Evolutionary conservation across 2,329 filamentous ascomycete genomes (phyloP), one percentile per base, ranked within the genome.

Genomic region (Tolypocladium endophyticum): DNA sequence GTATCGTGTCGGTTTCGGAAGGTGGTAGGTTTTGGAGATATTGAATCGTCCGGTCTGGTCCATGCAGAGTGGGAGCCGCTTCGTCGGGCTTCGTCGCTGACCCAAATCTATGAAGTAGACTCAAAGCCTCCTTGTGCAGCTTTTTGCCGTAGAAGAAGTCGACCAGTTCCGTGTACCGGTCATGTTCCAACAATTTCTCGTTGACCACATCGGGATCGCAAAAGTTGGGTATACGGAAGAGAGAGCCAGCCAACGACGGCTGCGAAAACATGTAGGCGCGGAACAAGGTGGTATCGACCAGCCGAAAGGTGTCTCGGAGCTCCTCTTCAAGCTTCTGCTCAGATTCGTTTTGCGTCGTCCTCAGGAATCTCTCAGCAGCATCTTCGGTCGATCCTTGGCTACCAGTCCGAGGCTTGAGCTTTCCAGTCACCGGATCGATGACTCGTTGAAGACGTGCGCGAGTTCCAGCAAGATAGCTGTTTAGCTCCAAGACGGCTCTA

Each of bases 61-160:
- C 94, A 65, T 88, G 87, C 8, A 99, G 80, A 5, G 73, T 72
- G 2, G 80, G 80, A 0, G 81, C 78, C 2, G 75, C 75, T 54
- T 81, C 77, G 59, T 82, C 77, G 12, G 77, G 77, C 61, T 77
- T 73, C 35, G 79, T 72, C 2, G 81, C 79, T 35, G 82, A 83
- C 23, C 93, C 93, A 66, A 97, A 97, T 63, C 87, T 88, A 65
- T 85, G 83, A 0, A 99, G 80, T 36, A 97, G 77, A 64, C 91
- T 88, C 23, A 99, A 76, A 0, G 94, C 93, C 69, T 95, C 87
- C 23, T 87, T 85, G 73, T 99, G 94, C 47, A 97, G 81, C 72
- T 88, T 92, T 76, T 99, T 99, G 63, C 94, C 94, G 68, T 95
- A 91, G 65, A 97, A 87, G 70, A 99, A 99, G 72, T 97, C 93